Conservation (phyloP, 2,329 filamentous ascomycete species). For the Pleurostoma richardsiae region DNA sequence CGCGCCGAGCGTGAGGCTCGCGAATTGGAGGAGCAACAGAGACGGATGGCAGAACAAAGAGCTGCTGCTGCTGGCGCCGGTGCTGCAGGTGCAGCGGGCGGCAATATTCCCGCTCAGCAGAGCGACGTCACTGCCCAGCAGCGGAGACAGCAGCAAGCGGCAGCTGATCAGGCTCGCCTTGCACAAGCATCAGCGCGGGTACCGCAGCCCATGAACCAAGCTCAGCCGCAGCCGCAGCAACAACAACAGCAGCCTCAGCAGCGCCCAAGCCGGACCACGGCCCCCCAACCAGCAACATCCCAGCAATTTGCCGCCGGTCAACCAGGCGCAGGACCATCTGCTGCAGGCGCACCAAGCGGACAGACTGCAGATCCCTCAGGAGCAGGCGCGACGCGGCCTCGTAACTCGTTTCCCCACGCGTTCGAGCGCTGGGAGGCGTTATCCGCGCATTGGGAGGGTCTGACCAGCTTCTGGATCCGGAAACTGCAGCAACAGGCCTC, state of each 20-base stretch:
- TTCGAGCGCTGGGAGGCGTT: constrained; percentile 97
- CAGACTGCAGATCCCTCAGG: constrained; percentile 25
- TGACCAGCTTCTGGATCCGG: constrained; percentile 96
- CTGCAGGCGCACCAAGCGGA: constrained; percentile 9
- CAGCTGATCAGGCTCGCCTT: constrained; percentile 6
- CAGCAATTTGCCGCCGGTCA: constrained; percentile 14
- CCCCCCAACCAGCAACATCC: constrained; percentile 18
- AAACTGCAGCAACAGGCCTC: constrained; percentile 86
- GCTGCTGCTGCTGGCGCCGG: constrained; percentile 41
- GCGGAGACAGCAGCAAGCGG: constrained; percentile 22
- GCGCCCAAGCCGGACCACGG: constrained; percentile 12
- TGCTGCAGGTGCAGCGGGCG: constrained; percentile 21
- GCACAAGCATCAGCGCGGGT: constrained; percentile 7
- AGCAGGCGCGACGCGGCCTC: constrained; percentile 31
- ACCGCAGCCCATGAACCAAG: constrained; percentile 11
- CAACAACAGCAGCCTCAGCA: constrained; percentile 12
- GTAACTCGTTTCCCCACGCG: constrained; percentile 85
- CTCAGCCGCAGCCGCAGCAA: neutral
- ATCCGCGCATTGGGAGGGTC: constrained; percentile 95
- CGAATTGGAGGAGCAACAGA: constrained; percentile 49
- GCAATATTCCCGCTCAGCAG: constrained; percentile 22
- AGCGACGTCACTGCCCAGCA: constrained; percentile 24
- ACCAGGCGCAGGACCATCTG: constrained; percentile 9
- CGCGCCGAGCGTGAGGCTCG: constrained; percentile 53
- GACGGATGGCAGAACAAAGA: constrained; percentile 57